Base-by-base conservation (phyloP, 805 yeast species). In the Wickerhamiella australiensis region DNA sequence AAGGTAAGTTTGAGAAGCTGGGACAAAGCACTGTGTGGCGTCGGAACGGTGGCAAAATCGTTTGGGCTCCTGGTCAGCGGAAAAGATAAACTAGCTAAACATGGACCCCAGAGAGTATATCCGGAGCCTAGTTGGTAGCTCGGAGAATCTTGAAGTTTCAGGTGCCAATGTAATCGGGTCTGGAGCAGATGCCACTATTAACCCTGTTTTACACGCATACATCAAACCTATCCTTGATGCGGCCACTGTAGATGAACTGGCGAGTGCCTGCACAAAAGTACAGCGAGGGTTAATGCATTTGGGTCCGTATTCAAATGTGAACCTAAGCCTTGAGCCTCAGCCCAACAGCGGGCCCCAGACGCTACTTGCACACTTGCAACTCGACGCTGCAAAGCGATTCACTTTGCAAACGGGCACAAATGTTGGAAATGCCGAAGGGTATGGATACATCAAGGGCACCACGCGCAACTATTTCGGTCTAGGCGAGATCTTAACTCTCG, bases 381-480 rank as follows among this genome's bases (percentile, higher is more conserved):
- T 59, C 8, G 54, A 54, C 2, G 61, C 63, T 11, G 75, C 75
- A 3, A 85, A 85, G 57, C 74, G 75, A 56, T 82, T 87, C 57
- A 73, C 76, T 52, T 88, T 94, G 48, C 84, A 83, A 58, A 85
- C 96, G 1, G 99, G 99, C 3, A 92, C 97, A 1, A 88, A 87
- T 64, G 77, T 92, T 6, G 97, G 97, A 1, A 90, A 92, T 61
- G 95, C 95, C 27, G 97, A 92, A 68, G 98, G 96, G 26, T 92
- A 85, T 61, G 97, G 96, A 1, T 87, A 88, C 60, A 72, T 86
- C 43, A 80, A 85, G 27, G 77, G 88, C 50, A 87, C 79, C 63
- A 68, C 71, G 52, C 64, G 72, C 41, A 81, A 81, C 59, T 66
- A 75, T 7, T 73, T 80, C 55, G 86, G 84, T 3, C 81, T 80